These are phyloP conservation scores for Ceratocystis huliohia DNA, from an alignment of 2,329 filamentous ascomycete species.

Conservation along the genomic window DNA sequence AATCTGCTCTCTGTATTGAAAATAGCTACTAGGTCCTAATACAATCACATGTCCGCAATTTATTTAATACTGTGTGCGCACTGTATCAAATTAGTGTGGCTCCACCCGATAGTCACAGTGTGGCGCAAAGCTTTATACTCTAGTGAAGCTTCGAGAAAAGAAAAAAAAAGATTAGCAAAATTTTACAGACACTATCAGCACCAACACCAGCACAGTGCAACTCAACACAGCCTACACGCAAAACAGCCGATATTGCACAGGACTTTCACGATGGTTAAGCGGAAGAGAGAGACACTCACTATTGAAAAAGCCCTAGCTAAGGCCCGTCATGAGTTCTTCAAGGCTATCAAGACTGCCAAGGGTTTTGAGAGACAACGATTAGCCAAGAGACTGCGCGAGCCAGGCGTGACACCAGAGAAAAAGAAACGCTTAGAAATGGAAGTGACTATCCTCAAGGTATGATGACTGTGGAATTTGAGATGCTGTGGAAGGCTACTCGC, in stretches of 20 bases:
- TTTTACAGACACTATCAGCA: not conserved
- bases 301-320: constrained; percentile 41
- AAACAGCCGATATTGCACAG: not conserved
- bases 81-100: not conserved
- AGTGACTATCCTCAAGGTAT: constrained; percentile 42
- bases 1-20: not conserved
- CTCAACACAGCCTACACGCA: no score
- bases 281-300: constrained; percentile 39
- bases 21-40: not conserved
- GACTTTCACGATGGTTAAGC: constrained; percentile 39
- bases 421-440: constrained; percentile 50
- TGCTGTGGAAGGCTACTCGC: not conserved
- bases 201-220: not conserved
- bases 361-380: constrained; percentile 69
- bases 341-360: constrained; percentile 59
- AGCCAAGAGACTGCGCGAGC: constrained; percentile 44
- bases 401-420: constrained; percentile 36
- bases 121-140: constrained; percentile 13
- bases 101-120: not conserved
- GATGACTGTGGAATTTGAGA: no score
- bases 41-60: not conserved
- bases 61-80: not conserved
- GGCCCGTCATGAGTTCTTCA: constrained; percentile 47
- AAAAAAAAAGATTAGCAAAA: constrained; percentile 13
- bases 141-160: constrained; percentile 13